Conservation (phyloP, 257 asterid genomes). For the Nicotiana attenuata region DNA sequence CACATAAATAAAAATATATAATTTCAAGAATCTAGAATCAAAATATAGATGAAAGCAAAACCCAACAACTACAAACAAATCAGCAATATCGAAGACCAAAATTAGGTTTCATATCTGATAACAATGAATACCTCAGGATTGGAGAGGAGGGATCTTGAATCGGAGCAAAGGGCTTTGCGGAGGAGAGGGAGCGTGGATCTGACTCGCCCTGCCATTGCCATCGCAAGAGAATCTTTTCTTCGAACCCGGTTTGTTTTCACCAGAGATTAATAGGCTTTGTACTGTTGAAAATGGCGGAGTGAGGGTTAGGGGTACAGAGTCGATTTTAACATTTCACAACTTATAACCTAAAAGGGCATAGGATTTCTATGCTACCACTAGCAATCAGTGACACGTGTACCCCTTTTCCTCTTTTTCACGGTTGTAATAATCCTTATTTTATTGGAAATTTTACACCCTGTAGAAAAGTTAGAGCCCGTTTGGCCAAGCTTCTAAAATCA, state of each 20-base stretch:
- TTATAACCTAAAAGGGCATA: not conserved
- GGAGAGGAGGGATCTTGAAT: constrained; percentile 35
- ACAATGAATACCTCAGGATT: constrained; percentile 37
- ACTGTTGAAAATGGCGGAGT: not conserved
- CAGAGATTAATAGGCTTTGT: not conserved
- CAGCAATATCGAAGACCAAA: not conserved
- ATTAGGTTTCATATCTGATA: not conserved
- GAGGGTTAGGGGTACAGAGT: not conserved
- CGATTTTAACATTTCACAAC: not conserved
- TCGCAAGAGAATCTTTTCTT: not conserved
- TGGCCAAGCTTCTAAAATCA: too few species aligned
- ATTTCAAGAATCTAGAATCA: not conserved
- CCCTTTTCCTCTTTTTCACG: not conserved
- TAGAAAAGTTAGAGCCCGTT: too few species aligned
- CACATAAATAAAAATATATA: not conserved
- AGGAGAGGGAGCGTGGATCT: constrained; percentile 51
- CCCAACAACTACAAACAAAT: not conserved
- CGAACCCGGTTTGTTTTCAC: not conserved
- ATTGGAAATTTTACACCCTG: too few species aligned
- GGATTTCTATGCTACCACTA: not conserved
- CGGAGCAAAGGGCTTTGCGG: constrained; percentile 43
- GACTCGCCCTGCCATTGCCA: constrained; percentile 62
- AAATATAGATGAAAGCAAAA: not conserved
- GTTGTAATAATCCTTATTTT: too few species aligned
- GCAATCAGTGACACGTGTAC: not conserved